Conservation (phyloP, 2,329 filamentous ascomycete species). For the Calycina marina region DNA sequence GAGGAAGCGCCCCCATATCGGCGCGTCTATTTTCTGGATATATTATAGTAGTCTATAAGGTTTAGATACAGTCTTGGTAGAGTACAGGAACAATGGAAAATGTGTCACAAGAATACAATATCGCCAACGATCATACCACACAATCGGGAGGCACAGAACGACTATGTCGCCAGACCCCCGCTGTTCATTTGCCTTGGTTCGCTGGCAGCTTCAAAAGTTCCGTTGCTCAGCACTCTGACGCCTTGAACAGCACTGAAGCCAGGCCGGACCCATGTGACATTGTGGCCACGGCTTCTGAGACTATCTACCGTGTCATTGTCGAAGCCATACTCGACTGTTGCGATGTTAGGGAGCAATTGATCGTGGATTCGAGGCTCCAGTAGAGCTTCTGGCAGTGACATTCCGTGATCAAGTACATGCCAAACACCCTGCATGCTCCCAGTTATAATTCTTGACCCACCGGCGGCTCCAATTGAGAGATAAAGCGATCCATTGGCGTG, state of each 20-base stretch:
- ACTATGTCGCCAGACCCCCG: slow-evolving; percentile 10
- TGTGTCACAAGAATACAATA: too few species aligned
- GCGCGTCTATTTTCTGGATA: too few species aligned
- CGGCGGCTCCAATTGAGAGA: slow-evolving; percentile 60
- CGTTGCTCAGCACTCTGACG: slow-evolving; percentile 43
- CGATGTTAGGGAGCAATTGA: slow-evolving; percentile 60
- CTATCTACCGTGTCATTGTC: slow-evolving; percentile 48
- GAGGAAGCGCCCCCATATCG: too few species aligned
- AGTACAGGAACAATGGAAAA: too few species aligned
- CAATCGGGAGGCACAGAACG: background rate
- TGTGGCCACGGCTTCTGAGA: slow-evolving; percentile 51
- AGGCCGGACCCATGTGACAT: slow-evolving; percentile 52
- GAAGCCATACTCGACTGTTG: slow-evolving; percentile 54
- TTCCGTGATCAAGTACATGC: slow-evolving; percentile 50
- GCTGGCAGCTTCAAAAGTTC: slow-evolving; percentile 60
- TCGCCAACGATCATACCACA: too few species aligned
- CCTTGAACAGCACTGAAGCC: slow-evolving; percentile 58
- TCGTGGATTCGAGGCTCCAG: slow-evolving; percentile 60
- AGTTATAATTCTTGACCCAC: slow-evolving; percentile 73
- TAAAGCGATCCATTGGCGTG: slow-evolving; percentile 48
- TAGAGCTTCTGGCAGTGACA: slow-evolving; percentile 47
- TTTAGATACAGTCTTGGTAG: too few species aligned
- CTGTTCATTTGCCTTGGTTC: slow-evolving; percentile 60
- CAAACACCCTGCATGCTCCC: slow-evolving; percentile 61
- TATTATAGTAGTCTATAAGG: too few species aligned